phyloP scores from a whole-genome alignment of 2,329 filamentous ascomycete genomes.

The Ceratocystis papillata region DNA sequence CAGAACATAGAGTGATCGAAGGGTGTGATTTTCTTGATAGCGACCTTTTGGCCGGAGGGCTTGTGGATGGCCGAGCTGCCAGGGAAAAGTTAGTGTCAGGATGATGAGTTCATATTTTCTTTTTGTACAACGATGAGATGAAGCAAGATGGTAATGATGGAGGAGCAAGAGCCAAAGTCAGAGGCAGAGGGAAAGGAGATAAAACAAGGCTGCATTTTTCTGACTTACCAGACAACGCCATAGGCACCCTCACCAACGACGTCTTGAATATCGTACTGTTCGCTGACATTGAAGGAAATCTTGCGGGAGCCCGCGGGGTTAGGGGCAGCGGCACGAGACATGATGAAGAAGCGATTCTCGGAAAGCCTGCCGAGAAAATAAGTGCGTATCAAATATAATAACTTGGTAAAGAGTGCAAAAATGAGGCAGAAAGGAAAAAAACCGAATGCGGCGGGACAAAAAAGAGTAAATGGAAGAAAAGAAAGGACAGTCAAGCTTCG shows the following conservation, averaged over 20 bases:
- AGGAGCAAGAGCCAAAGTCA: not conserved
- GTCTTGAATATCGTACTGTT: conserved; percentile 99
- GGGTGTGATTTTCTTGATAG: conserved; percentile 99
- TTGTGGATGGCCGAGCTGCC: conserved; percentile 90
- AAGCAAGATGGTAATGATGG: too few species aligned
- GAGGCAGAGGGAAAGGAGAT: not conserved
- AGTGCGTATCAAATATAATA: not conserved
- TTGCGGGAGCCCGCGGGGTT: conserved; percentile 62
- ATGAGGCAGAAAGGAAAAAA: conserved; percentile 10
- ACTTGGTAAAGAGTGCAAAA: conserved; percentile 19
- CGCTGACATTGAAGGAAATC: conserved; percentile 99
- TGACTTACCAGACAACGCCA: conserved; percentile 85
- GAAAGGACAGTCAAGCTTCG: conserved; percentile 1
- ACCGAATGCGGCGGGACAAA: conserved; percentile 3
- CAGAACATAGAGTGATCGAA: conserved; percentile 99
- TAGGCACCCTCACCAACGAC: conserved; percentile 98
- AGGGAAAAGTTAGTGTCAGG: not conserved
- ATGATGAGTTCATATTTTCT: not conserved
- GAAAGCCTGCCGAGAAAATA: conserved; percentile 20
- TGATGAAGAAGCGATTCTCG: conserved; percentile 28
- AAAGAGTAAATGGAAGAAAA: conserved; percentile 13
- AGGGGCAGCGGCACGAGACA: conserved; percentile 48
- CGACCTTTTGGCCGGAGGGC: conserved; percentile 94
- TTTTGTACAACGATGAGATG: too few species aligned
- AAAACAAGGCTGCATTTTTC: not conserved